Evolutionary conservation across 2,329 filamentous ascomycete genomes (phyloP).

Genomic region (Nemania bipapillata): DNA sequence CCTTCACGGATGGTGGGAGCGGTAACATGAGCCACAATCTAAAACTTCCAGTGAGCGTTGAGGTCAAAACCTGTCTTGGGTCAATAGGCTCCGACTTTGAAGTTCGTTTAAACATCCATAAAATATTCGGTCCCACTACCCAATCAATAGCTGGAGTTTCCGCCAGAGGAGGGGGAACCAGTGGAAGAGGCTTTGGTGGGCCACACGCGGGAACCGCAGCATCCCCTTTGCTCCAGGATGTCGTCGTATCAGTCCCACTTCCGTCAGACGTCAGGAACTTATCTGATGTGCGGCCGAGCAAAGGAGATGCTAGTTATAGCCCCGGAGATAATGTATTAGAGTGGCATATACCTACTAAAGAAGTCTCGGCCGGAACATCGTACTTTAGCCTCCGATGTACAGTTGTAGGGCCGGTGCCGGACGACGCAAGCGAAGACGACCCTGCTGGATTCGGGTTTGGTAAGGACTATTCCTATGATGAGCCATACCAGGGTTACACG

Average conservation of each 20-base stretch:
- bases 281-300: constrained; percentile 80
- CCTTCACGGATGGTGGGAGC: constrained; percentile 69
- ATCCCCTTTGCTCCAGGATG: constrained; percentile 75
- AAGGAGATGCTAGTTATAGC: constrained; percentile 84
- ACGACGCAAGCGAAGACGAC: constrained; percentile 60
- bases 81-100: constrained; percentile 84
- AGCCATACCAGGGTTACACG: constrained; percentile 64
- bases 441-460: constrained; percentile 64
- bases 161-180: constrained; percentile 56
- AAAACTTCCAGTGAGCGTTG: constrained; percentile 82
- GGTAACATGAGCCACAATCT: constrained; percentile 69
- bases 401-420: constrained; percentile 72
- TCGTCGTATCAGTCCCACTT: constrained; percentile 81
- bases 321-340: constrained; percentile 77
- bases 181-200: constrained; percentile 57
- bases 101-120: constrained; percentile 78
- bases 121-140: constrained; percentile 64
- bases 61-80: constrained; percentile 84
- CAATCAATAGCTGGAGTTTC: constrained; percentile 54
- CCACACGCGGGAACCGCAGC: constrained; percentile 65
- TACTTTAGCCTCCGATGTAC: constrained; percentile 82
- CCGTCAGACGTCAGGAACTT: constrained; percentile 83
- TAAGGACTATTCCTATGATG: constrained; percentile 64
- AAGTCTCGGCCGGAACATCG: constrained; percentile 73
- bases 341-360: constrained; percentile 84